Evolutionary conservation across 1,284 basidiomycete genomes (phyloP).

Genomic region (Porogramme epimiltina): DNA sequence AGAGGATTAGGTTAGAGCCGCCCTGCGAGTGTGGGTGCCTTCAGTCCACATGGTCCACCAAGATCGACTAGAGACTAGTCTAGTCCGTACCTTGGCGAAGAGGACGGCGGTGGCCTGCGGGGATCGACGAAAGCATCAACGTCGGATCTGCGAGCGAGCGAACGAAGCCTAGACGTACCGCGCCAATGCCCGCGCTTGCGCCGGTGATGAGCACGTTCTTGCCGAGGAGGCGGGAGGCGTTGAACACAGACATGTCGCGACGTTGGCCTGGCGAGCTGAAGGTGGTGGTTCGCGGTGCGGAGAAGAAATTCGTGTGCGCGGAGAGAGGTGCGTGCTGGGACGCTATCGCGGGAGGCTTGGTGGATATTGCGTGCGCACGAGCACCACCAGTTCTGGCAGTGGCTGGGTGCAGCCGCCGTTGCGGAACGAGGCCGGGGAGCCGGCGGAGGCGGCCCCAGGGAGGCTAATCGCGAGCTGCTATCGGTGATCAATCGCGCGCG

Average conservation of each 20-base stretch:
- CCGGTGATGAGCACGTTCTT: conserved; percentile 90
- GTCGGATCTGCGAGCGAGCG: not conserved
- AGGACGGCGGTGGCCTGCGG: conserved; percentile 78
- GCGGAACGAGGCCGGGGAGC: conserved; percentile 1
- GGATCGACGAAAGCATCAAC: not conserved
- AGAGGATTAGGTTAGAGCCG: conserved; percentile 77
- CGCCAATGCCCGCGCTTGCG: conserved; percentile 83
- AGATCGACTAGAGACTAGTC: not conserved
- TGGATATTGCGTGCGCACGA: conserved; percentile 5
- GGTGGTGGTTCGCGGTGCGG: conserved; percentile 8
- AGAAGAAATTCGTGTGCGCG: not conserved
- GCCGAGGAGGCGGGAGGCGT: conserved; percentile 72
- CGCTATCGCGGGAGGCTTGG: not conserved
- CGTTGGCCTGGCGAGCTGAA: conserved; percentile 8
- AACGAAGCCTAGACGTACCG: conserved; percentile 45
- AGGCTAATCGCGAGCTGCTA: conserved; percentile 18
- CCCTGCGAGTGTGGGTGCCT: conserved; percentile 43
- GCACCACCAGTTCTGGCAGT: conserved; percentile 10
- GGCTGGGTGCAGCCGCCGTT: no score
- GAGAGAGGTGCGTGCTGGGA: not conserved
- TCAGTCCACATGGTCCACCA: no score
- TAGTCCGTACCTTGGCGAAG: conserved; percentile 79
- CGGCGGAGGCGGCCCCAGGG: not conserved
- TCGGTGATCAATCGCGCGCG: conserved; percentile 22
- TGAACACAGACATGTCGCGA: conserved; percentile 74